Percentiles rank a stretch among this genome's conserved stretches.
phyloP scores from a whole-genome alignment of 345 rosid species.

The Moricandia moricandioides region DNA sequence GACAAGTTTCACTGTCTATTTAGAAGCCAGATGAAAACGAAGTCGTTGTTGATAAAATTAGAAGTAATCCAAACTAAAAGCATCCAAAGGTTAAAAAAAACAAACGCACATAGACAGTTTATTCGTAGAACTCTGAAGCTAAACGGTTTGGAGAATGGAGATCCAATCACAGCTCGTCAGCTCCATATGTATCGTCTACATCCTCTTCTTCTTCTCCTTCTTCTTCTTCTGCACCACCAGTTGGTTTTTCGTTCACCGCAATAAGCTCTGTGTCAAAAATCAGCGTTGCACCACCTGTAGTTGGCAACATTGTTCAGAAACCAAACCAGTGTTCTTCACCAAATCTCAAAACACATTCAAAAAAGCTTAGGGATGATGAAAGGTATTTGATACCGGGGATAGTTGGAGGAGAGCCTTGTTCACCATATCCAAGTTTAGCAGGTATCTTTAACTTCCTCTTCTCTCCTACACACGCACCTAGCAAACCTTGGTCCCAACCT shows the following conservation, averaged over 20 bases:
- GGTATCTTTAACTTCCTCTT: constrained; percentile 93
- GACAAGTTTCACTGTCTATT: background rate
- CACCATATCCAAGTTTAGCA: constrained; percentile 88
- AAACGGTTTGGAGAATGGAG: background rate
- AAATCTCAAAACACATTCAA: background rate
- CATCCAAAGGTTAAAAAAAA: background rate
- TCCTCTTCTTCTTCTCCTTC: constrained; percentile 33
- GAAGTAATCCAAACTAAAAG: constrained; percentile 6
- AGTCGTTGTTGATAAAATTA: background rate
- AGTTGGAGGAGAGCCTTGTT: constrained; percentile 88
- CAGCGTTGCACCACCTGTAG: constrained; percentile 87
- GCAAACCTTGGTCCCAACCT: constrained; percentile 98
- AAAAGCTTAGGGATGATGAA: background rate
- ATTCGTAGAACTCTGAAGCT: background rate
- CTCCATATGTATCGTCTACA: constrained; percentile 3
- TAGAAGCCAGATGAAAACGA: background rate
- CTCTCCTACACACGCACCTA: constrained; percentile 88
- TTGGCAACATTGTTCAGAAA: background rate
- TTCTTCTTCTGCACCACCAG: constrained; percentile 36
- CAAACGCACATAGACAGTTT: background rate
- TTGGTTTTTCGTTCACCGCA: constrained; percentile 67
- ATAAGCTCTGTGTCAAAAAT: constrained; percentile 90
- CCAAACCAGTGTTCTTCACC: background rate
- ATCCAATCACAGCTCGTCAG: constrained; percentile 25
- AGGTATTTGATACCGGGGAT: constrained; percentile 62